These are phyloP conservation scores for Alternaria triticina DNA, from an alignment of 2,329 filamentous ascomycete species.

Conservation along the genomic window DNA sequence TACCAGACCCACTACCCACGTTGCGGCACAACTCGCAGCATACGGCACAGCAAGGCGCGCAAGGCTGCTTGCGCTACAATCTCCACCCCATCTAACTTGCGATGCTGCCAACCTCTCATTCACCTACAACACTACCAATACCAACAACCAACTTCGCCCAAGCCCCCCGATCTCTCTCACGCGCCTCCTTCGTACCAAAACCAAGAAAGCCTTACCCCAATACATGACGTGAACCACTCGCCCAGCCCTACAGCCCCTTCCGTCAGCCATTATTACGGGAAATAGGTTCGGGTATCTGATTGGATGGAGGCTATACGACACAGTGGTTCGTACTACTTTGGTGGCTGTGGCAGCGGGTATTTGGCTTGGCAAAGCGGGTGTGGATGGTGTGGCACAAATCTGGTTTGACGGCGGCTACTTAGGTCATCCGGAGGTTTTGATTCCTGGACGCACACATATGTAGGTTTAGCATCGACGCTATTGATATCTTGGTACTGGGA, in stretches of 20 bases:
- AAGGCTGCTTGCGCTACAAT: background rate
- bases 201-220: background rate
- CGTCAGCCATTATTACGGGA: background rate
- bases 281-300: background rate
- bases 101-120: background rate
- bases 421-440: background rate
- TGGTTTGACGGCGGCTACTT: background rate
- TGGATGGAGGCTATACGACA: background rate
- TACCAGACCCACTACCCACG: background rate
- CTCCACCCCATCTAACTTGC: background rate
- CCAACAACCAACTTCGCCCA: background rate
- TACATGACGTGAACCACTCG: background rate
- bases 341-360: constrained; percentile 24
- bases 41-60: background rate
- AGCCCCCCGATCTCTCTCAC: background rate
- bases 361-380: constrained; percentile 15
- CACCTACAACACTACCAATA: background rate
- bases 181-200: too few species aligned
- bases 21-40: constrained; percentile 4
- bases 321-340: constrained; percentile 10
- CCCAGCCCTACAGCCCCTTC: background rate
- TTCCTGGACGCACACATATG: background rate
- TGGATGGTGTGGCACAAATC: background rate
- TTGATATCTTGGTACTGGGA: background rate
- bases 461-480: background rate